Percentiles rank a stretch among this genome's conserved stretches.
Conservation (phyloP, 352 stramenopile genomes). For the Pythium phragmiticola region DNA sequence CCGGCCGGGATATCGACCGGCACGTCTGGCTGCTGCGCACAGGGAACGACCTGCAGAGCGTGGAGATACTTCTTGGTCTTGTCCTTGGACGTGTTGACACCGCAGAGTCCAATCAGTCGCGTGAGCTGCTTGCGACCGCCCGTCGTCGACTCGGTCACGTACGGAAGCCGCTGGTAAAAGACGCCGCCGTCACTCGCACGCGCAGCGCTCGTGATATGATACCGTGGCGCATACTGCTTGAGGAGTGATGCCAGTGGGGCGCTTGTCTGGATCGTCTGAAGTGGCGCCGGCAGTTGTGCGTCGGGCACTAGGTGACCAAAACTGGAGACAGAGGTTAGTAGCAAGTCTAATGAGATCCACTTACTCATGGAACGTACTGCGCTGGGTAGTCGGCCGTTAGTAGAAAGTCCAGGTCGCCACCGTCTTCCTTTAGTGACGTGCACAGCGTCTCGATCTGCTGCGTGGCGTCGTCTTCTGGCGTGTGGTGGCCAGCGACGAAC, state of each 20-base stretch:
- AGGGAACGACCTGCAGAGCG: slow-evolving; percentile 59
- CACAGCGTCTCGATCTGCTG: slow-evolving; percentile 24
- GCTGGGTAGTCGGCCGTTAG: slow-evolving; percentile 53
- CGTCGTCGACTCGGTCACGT: slow-evolving; percentile 55
- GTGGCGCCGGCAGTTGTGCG: slow-evolving; percentile 50
- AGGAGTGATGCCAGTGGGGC: slow-evolving; percentile 32
- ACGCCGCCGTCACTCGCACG: slow-evolving; percentile 36
- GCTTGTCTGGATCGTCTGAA: slow-evolving; percentile 42
- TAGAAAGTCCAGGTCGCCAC: slow-evolving; percentile 52
- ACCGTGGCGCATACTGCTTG: slow-evolving; percentile 55
- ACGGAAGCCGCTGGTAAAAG: slow-evolving; percentile 80
- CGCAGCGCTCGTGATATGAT: slow-evolving; percentile 61
- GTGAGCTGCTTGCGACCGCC: slow-evolving; percentile 61
- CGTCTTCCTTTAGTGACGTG: slow-evolving; percentile 19
- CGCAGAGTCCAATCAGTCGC: slow-evolving; percentile 67
- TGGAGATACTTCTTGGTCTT: slow-evolving; percentile 83
- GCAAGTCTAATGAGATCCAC: neutral
- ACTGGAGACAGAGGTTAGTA: slow-evolving; percentile 1
- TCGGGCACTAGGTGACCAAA: slow-evolving; percentile 52
- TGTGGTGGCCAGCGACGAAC: slow-evolving; percentile 15
- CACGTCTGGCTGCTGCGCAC: slow-evolving; percentile 30
- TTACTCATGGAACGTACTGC: slow-evolving; percentile 26
- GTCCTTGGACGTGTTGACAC: slow-evolving; percentile 58
- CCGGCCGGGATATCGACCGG: slow-evolving; percentile 63
- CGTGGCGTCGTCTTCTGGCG: slow-evolving; percentile 1